These are phyloP conservation scores for Pleurotus salmoneostramineus DNA, from an alignment of 768 basidiomycete species.

Conservation along the genomic window DNA sequence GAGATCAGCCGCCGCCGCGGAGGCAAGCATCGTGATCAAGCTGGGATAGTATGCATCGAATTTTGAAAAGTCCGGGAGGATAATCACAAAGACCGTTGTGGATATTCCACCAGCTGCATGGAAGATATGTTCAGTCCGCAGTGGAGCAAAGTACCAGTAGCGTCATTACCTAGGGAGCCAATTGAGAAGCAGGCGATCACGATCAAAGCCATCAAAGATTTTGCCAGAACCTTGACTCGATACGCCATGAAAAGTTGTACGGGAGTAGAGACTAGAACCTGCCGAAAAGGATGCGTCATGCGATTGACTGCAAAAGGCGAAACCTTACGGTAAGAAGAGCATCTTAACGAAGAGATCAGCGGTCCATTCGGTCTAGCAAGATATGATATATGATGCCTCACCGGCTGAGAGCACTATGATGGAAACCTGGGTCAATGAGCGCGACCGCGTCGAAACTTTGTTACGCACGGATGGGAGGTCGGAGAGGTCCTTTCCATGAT, in stretches of 20 bases:
- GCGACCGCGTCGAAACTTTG: no score
- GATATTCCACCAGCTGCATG: slow-evolving; percentile 2
- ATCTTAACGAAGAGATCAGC: background rate
- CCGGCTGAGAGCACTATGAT: slow-evolving; percentile 3
- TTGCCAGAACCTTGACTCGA: background rate
- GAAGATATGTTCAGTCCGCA: background rate
- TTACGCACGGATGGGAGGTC: no score
- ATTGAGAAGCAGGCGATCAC: background rate
- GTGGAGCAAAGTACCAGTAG: background rate
- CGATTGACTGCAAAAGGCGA: background rate
- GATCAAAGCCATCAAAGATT: background rate
- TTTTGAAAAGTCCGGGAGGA: background rate
- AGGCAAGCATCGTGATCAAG: background rate
- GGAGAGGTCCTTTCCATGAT: no score
- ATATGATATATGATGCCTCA: background rate
- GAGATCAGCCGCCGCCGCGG: background rate
- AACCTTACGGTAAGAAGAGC: slow-evolving; percentile 2
- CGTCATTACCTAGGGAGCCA: slow-evolving; percentile 9
- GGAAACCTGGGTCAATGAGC: no score
- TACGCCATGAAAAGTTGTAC: slow-evolving; percentile 4
- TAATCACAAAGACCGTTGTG: background rate
- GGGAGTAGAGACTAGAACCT: slow-evolving; percentile 7
- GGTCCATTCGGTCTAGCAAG: no score
- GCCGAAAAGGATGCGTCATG: background rate
- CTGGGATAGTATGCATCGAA: background rate